These are phyloP conservation scores for Buxus sempervirens DNA, from an alignment of 164 flowering plant genomes.

Conservation along the genomic window DNA sequence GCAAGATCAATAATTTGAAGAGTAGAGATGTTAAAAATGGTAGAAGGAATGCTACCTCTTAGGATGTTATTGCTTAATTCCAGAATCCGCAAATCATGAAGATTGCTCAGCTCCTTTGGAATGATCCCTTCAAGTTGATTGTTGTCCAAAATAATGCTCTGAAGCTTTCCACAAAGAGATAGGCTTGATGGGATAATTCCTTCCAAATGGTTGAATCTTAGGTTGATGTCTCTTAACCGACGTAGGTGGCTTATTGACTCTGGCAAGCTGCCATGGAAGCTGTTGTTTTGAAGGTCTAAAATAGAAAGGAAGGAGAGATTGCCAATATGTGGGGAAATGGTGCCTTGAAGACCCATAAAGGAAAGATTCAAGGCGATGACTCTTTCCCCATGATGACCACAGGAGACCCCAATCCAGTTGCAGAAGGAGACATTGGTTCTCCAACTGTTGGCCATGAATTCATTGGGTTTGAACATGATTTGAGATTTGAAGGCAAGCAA, in stretches of 20 bases:
- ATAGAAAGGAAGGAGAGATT: slow-evolving; percentile 22
- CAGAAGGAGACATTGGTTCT: slow-evolving; percentile 21
- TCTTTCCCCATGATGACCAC: slow-evolving; percentile 12
- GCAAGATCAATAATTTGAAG: slow-evolving; percentile 1
- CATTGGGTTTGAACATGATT: background rate
- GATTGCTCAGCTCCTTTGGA: slow-evolving; percentile 11
- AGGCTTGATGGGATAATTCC: background rate
- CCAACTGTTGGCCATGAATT: slow-evolving; percentile 12
- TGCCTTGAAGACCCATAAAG: slow-evolving; percentile 12
- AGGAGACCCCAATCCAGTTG: slow-evolving; percentile 20
- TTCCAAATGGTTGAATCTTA: background rate
- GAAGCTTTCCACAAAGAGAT: background rate
- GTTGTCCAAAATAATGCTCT: background rate
- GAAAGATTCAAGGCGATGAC: slow-evolving; percentile 19
- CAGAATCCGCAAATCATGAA: background rate
- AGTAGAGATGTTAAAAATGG: slow-evolving; percentile 18
- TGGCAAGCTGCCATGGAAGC: slow-evolving; percentile 13
- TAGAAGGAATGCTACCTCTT: slow-evolving; percentile 10
- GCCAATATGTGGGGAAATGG: slow-evolving; percentile 14
- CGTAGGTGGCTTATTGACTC: slow-evolving; percentile 4
- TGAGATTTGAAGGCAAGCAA: no score
- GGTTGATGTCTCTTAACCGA: slow-evolving; percentile 5
- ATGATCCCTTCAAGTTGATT: background rate
- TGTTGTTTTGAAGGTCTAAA: slow-evolving; percentile 15
- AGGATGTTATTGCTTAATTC: background rate